phyloP scores from a whole-genome alignment of 345 rosid genomes.

The Brassica rapa region DNA sequence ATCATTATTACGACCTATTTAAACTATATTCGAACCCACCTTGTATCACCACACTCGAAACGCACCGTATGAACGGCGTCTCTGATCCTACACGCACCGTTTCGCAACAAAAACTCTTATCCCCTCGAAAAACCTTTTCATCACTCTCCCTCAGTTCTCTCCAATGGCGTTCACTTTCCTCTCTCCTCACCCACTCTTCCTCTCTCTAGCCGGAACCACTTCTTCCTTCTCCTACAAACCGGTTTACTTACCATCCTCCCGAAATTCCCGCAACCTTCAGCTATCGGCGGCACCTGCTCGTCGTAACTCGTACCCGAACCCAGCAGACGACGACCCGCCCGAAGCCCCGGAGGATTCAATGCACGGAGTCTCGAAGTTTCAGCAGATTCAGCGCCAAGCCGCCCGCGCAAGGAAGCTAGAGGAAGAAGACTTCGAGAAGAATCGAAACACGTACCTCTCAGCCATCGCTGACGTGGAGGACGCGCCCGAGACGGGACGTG shows the following conservation, averaged over 20 bases:
- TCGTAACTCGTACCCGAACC: slow-evolving; percentile 55
- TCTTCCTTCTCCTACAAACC: slow-evolving; percentile 41
- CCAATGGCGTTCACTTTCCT: slow-evolving; percentile 46
- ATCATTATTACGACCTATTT: background rate
- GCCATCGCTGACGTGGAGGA: slow-evolving; percentile 87
- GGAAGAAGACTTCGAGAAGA: slow-evolving; percentile 77
- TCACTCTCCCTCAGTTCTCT: background rate
- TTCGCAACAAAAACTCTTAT: slow-evolving; percentile 31
- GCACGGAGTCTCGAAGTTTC: slow-evolving; percentile 77
- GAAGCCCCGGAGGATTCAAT: slow-evolving; percentile 83
- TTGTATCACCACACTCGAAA: background rate
- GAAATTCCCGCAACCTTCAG: slow-evolving; percentile 6
- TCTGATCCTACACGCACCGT: slow-evolving; percentile 5
- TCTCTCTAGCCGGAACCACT: slow-evolving; percentile 41
- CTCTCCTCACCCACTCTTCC: slow-evolving; percentile 42
- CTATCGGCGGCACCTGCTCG: slow-evolving; percentile 51
- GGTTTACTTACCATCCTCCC: slow-evolving; percentile 25
- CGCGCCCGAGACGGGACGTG: slow-evolving; percentile 30
- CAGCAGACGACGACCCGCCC: slow-evolving; percentile 83
- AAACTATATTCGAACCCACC: background rate
- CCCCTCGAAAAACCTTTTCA: slow-evolving; percentile 45
- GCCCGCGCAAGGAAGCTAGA: slow-evolving; percentile 60
- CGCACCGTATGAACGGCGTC: background rate
- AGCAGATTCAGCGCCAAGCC: slow-evolving; percentile 76
- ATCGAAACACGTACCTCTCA: slow-evolving; percentile 68